Evolutionary conservation across 2,329 filamentous ascomycete genomes (phyloP).

Genomic region (Monosporascus sp.): DNA sequence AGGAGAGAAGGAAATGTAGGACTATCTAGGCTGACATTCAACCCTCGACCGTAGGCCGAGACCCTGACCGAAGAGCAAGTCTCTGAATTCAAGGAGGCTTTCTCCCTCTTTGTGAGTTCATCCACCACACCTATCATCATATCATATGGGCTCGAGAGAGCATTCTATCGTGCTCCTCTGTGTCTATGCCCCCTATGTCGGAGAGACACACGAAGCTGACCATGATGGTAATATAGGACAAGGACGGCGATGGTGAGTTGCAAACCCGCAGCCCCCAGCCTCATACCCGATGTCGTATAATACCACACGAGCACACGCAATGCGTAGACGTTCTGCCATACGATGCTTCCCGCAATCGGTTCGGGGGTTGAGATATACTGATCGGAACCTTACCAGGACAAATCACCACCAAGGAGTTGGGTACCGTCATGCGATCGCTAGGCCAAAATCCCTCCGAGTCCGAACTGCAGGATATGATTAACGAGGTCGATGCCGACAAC

Average conservation of each 20-base stretch:
- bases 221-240: constrained; percentile 54
- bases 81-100: constrained; percentile 99
- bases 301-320: not conserved
- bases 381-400: constrained; percentile 53
- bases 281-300: not conserved
- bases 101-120: constrained; percentile 93
- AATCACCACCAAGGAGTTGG: constrained; percentile 87
- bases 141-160: too few relatives aligned
- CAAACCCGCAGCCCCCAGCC: not conserved
- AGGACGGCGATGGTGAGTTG: constrained; percentile 80
- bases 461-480: constrained; percentile 90
- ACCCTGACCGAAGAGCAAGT: constrained; percentile 99
- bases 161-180: too few relatives aligned
- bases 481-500: constrained; percentile 88
- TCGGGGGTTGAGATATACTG: not conserved
- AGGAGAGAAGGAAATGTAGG: constrained; percentile 4
- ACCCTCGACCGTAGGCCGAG: constrained; percentile 63
- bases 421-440: constrained; percentile 84
- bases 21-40: constrained; percentile 14
- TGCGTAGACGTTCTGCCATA: not conserved
- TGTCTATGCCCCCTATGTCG: too few relatives aligned
- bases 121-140: constrained; percentile 1
- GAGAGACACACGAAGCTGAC: constrained; percentile 1
- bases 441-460: constrained; percentile 88
- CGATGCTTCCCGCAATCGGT: not conserved